Percentiles rank a stretch among this genome's conserved stretches.
These are phyloP conservation scores for Ogataea pini DNA, from an alignment of 805 yeast species.

Conservation along the genomic window DNA sequence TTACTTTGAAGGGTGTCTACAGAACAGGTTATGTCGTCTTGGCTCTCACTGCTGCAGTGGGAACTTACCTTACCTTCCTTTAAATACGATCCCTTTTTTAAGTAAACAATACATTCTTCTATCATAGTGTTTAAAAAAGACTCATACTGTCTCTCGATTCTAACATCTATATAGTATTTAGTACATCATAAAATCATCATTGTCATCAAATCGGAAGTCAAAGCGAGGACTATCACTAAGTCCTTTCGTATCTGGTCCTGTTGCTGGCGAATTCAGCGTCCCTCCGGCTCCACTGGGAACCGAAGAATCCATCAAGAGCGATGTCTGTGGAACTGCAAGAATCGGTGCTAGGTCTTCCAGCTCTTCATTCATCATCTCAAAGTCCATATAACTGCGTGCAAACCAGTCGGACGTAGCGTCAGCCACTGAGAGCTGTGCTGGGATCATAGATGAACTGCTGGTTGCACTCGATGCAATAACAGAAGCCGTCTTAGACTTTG, in stretches of 20 bases:
- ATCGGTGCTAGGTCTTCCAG: constrained; percentile 10
- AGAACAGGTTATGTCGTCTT: constrained; percentile 86
- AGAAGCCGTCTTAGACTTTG: neutral
- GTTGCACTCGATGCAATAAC: constrained; percentile 4
- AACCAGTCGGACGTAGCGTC: constrained; percentile 13
- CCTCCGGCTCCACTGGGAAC: constrained; percentile 5
- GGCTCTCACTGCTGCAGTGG: constrained; percentile 59
- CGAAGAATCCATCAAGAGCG: constrained; percentile 10
- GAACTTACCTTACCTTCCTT: constrained; percentile 56
- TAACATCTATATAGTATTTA: constrained; percentile 8
- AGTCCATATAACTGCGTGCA: constrained; percentile 11
- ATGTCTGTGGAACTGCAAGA: constrained; percentile 8
- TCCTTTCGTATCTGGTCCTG: constrained; percentile 8
- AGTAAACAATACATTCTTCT: constrained; percentile 5
- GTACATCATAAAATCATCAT: constrained; percentile 33
- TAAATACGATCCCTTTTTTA: constrained; percentile 11
- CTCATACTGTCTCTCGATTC: neutral
- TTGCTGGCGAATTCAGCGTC: neutral
- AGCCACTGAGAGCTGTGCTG: constrained; percentile 5
- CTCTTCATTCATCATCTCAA: constrained; percentile 15
- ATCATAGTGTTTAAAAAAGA: no score
- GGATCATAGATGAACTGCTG: constrained; percentile 2
- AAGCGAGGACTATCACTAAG: constrained; percentile 17
- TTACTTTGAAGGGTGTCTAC: constrained; percentile 84
- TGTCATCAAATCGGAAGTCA: constrained; percentile 28